These are phyloP conservation scores for Leccinellum rugosiceps DNA, from an alignment of 768 basidiomycete genomes.

Conservation along the genomic window DNA sequence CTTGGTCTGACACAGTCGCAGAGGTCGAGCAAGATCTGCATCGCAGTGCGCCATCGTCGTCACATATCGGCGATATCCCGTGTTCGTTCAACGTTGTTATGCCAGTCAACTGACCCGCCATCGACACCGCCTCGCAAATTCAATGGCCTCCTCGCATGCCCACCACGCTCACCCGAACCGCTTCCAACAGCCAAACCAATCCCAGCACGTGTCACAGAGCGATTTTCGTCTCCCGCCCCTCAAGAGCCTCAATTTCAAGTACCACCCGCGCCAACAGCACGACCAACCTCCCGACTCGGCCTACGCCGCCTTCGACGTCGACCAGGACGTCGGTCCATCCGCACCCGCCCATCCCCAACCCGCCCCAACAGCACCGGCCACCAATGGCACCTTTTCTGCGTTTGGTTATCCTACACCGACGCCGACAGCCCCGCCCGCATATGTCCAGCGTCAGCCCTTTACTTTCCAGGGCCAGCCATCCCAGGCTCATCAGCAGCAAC, in stretches of 20 bases:
- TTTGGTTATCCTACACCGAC: constrained; percentile 25
- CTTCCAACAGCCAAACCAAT: constrained; percentile 27
- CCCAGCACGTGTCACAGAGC: constrained; percentile 38
- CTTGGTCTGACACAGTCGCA: not conserved
- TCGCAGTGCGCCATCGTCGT: constrained; percentile 16
- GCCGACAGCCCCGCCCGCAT: constrained; percentile 17
- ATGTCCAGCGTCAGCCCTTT: constrained; percentile 21
- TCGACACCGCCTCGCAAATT: constrained; percentile 3
- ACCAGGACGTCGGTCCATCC: constrained; percentile 14
- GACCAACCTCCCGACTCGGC: constrained; percentile 11
- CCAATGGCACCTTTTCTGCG: constrained; percentile 17
- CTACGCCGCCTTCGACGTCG: constrained; percentile 18
- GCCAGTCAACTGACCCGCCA: not conserved
- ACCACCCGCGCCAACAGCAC: constrained; percentile 33
- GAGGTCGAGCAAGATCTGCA: constrained; percentile 15
- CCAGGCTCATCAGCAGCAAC: constrained; percentile 14
- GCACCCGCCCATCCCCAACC: not conserved
- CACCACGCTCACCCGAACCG: constrained; percentile 34
- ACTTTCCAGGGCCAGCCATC: constrained; percentile 17
- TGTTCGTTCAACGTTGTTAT: constrained; percentile 14
- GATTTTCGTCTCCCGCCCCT: constrained; percentile 65
- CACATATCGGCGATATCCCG: constrained; percentile 17
- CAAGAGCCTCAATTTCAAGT: constrained; percentile 67
- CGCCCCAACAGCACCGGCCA: not conserved
- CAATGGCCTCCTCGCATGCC: constrained; percentile 47